Evolutionary conservation across 2,329 filamentous ascomycete species (phyloP).

Genomic region (Fusarium sp.): DNA sequence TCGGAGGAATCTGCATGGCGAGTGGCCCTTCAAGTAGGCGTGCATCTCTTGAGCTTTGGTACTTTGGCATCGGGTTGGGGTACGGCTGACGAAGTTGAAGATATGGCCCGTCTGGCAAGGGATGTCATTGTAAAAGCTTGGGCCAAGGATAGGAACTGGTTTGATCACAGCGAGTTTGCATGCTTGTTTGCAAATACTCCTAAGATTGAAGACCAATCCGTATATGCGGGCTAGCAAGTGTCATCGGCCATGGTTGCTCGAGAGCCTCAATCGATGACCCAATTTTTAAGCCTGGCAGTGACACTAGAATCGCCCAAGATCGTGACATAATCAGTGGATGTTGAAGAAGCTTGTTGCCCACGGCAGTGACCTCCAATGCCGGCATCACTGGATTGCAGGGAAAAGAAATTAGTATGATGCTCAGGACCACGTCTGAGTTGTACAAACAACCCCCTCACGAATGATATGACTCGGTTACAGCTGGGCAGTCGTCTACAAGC

Average conservation of each 20-base stretch:
- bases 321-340: constrained; percentile 13
- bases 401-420: constrained; percentile 3
- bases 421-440: background rate
- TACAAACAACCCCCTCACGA: background rate
- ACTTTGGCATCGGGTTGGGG: background rate
- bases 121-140: constrained; percentile 6
- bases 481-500: background rate
- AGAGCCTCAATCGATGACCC: background rate
- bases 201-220: too few relatives aligned
- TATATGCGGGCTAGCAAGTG: background rate
- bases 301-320: background rate
- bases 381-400: background rate
- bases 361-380: background rate
- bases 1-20: background rate
- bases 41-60: constrained; percentile 20
- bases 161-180: background rate
- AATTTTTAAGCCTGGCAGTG: constrained; percentile 7
- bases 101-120: background rate
- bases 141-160: constrained; percentile 2
- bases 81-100: background rate
- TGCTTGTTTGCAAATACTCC: background rate
- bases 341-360: background rate
- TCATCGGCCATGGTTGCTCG: fast-evolving
- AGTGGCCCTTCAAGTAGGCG: constrained; percentile 3
- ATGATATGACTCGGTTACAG: background rate